Base-by-base conservation (phyloP, 169 alveolate species). In the Cryptosporidium muris region DNA sequence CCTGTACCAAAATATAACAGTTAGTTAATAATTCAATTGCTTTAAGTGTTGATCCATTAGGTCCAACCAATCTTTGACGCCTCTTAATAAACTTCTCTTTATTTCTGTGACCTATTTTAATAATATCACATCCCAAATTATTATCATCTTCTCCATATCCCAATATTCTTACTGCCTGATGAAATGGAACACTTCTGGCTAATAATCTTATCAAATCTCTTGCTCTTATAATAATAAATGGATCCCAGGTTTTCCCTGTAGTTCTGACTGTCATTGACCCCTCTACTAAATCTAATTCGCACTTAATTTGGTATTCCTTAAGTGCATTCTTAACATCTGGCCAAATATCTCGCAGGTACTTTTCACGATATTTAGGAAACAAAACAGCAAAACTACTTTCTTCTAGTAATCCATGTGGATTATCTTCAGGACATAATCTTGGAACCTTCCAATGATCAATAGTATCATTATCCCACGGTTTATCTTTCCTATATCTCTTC, bases 401-500 rank as follows among this genome's bases (percentile, higher is more conserved):
- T 88, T 97, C 99, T 47, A 95, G 81, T 36, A 97, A 91, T 16
- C 98, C 97, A 52, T 91, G 88, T 66, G 97, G 97, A 93, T 94
- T 96, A 81, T 96, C 96, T 51, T 94, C 97, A 56, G 96, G 93
- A 2, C 74, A 38, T 12, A 64, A 62, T 43, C 65, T 49, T 52
- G 88, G 98, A 1, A 97, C 93, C 90, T 97, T 97, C 99, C 99
- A 98, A 89, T 97, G 98, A 82, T 98, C 99, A 51, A 93, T 95
- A 40, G 98, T 98, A 65, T 96, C 99, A 62, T 96, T 96, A 80
- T 98, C 99, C 99, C 99, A 98, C 2, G 99, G 99, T 91, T 98
- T 98, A 42, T 97, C 99, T 81, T 95, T 95, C 34, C 99, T 89
- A 80, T 97, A 96, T 66, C 95, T 96, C 58, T 93, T 94, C 49